Percentiles rank a stretch among this genome's conserved stretches.
Conservation (phyloP, 192 early-diverging fungal species). For the Rhizophlyctis rosea region DNA sequence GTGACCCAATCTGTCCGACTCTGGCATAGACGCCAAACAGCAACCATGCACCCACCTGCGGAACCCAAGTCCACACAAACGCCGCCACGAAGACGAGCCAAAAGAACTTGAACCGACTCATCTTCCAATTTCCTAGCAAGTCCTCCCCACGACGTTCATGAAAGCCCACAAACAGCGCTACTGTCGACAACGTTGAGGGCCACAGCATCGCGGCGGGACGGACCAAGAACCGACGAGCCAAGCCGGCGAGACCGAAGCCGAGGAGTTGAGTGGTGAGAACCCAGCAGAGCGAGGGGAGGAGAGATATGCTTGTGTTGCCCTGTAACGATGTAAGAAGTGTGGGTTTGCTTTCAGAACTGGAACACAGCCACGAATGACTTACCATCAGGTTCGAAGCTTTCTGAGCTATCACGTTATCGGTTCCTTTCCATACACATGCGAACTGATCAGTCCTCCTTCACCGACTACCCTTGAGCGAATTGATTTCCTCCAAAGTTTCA, state of each 20-base stretch:
- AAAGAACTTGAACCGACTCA: slow-evolving; percentile 60
- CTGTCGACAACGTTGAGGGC: slow-evolving; percentile 73
- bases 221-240: slow-evolving; percentile 77
- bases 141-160: background rate
- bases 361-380: slow-evolving; percentile 6
- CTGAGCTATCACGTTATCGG: slow-evolving; percentile 38
- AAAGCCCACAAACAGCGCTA: slow-evolving; percentile 52
- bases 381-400: slow-evolving; percentile 13
- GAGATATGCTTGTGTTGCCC: slow-evolving; percentile 19
- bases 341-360: slow-evolving; percentile 20
- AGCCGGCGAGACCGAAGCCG: slow-evolving; percentile 69
- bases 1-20: slow-evolving; percentile 16
- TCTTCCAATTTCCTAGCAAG: slow-evolving; percentile 7
- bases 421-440: slow-evolving; percentile 59
- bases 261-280: slow-evolving; percentile 68
- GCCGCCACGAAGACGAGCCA: slow-evolving; percentile 45
- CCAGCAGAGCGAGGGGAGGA: slow-evolving; percentile 30
- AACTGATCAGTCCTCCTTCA: too few relatives aligned
- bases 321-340: slow-evolving; percentile 8
- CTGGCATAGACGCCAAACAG: background rate
- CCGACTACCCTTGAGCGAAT: too few relatives aligned
- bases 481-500: too few relatives aligned
- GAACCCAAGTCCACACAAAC: slow-evolving; percentile 53
- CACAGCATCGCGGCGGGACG: slow-evolving; percentile 85
- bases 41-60: slow-evolving; percentile 23